phyloP scores from a whole-genome alignment of 2,329 filamentous ascomycete genomes.

The Arachnomyces sp. region DNA sequence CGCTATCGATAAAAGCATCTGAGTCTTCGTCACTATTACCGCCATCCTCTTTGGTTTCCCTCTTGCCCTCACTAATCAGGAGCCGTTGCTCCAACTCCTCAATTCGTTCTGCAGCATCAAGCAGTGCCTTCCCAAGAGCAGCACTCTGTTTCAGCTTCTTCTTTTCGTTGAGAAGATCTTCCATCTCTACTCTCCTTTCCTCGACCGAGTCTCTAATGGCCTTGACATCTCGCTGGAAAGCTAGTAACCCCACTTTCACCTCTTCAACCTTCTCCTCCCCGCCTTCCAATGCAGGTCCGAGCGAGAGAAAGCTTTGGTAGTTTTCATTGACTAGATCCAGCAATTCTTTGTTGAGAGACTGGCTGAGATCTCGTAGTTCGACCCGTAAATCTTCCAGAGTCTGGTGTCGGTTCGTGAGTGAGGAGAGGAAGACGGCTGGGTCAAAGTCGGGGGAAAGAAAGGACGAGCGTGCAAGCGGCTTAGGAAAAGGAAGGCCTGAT shows the following conservation, averaged over 20 bases:
- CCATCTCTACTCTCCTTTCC: slow-evolving; percentile 57
- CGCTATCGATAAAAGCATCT: slow-evolving; percentile 22
- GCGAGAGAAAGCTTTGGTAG: slow-evolving; percentile 80
- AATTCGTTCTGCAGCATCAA: slow-evolving; percentile 40
- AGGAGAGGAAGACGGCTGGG: slow-evolving; percentile 73
- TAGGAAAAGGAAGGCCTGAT: slow-evolving; percentile 73
- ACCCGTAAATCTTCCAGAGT: slow-evolving; percentile 87
- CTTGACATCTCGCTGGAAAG: slow-evolving; percentile 75
- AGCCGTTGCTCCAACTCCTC: slow-evolving; percentile 60
- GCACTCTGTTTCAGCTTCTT: slow-evolving; percentile 56
- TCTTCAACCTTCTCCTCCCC: slow-evolving; percentile 90
- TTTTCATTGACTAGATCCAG: slow-evolving; percentile 93
- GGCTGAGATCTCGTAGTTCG: slow-evolving; percentile 74
- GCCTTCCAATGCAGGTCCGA: slow-evolving; percentile 73
- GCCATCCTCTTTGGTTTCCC: slow-evolving; percentile 27
- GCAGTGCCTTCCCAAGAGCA: slow-evolving; percentile 47
- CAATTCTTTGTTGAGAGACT: slow-evolving; percentile 74
- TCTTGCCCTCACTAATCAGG: slow-evolving; percentile 48
- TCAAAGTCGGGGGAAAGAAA: slow-evolving; percentile 75
- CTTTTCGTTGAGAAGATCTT: slow-evolving; percentile 58
- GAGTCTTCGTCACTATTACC: slow-evolving; percentile 26
- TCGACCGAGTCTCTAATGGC: slow-evolving; percentile 61
- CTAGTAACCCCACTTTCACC: slow-evolving; percentile 75
- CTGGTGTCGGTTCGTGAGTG: slow-evolving; percentile 79
- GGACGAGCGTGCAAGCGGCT: slow-evolving; percentile 71